Percentiles rank a stretch among this genome's conserved stretches.
Evolutionary conservation across 768 basidiomycete genomes (phyloP).

Genomic region (Pluteus cervinus): DNA sequence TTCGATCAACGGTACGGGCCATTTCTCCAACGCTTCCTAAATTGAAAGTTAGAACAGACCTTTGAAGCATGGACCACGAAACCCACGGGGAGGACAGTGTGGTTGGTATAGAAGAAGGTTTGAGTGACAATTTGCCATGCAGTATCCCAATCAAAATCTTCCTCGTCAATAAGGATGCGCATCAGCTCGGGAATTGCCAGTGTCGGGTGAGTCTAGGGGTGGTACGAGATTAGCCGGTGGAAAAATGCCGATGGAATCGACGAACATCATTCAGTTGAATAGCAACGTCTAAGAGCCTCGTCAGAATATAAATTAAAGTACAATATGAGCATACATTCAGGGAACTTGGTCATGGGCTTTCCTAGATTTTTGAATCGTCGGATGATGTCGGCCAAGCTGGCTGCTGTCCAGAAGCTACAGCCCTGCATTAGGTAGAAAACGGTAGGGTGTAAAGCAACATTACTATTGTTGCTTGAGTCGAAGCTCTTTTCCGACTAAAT

Average conservation of each 20-base stretch:
- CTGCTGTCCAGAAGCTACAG: conserved; percentile 80
- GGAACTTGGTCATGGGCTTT: conserved; percentile 73
- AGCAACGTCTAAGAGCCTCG: conserved; percentile 53
- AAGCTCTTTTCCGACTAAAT: conserved; percentile 74
- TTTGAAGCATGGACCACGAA: background rate
- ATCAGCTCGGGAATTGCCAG: conserved; percentile 93
- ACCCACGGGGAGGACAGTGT: conserved; percentile 83
- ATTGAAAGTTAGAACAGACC: background rate
- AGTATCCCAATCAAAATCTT: conserved; percentile 73
- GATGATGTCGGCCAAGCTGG: conserved; percentile 83
- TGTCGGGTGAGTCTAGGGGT: conserved; percentile 80
- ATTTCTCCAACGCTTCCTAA: conserved; percentile 84
- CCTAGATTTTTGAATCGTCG: conserved; percentile 89
- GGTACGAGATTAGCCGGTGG: background rate
- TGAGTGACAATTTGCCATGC: conserved; percentile 90
- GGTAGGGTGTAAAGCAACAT: background rate
- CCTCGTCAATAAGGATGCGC: conserved; percentile 89
- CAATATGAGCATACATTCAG: conserved; percentile 58
- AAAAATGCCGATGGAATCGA: conserved; percentile 4
- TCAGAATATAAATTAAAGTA: too few species aligned
- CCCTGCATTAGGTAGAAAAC: background rate
- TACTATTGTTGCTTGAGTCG: conserved; percentile 93
- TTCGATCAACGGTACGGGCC: conserved; percentile 85
- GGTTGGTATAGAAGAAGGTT: conserved; percentile 95
- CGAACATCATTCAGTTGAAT: conserved; percentile 93